Evolutionary conservation across 2,329 filamentous ascomycete species (phyloP), one percentile per base, ranked within the genome.

Genomic region (Pestalotiopsis sp.): DNA sequence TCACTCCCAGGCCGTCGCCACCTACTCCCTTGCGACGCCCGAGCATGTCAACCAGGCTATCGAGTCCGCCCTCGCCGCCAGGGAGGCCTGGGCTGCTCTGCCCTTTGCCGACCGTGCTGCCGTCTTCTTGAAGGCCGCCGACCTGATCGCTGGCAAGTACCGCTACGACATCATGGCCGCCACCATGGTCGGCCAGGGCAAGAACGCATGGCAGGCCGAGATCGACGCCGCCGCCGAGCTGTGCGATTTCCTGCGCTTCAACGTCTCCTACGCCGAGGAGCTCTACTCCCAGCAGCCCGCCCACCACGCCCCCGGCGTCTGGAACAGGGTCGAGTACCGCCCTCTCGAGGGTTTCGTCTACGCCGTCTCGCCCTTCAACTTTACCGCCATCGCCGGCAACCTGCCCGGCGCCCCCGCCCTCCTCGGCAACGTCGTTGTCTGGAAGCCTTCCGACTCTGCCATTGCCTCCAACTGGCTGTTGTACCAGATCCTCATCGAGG

Each of bases 171-270:
- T 99, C 75, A 97, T 98, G 93, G 95, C 96, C 7, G 90, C 94
- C 59, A 98, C 96, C 14, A 97, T 98, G 90, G 86, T 97, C 39
- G 96, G 95, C 70, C 95, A 99, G 83, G 95, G 96, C 76, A 98
- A 98, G 89, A 98, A 98, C 80, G 94, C 93, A 62, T 98, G 94
- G 94, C 95, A 99, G 82, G 95, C 96, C n/a, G 95, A 99, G 86
- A 98, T 98, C 72, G 95, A 98, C 81, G 88, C 95, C 52, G 95
- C 95, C 20, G 95, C 95, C 9, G 96, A 99, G 86, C 83, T 97
- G 74, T 92, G 90, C 74, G 95, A 99, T 80, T 98, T 98, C 82
- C 85, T 98, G 79, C 90, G 94, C 78, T 97, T 98, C 85, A 96
- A 96, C 78, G 95, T 98, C 66, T 90, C 95, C 80, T 98, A 96